Evolutionary conservation across 257 asterid genomes (phyloP), one percentile per base, ranked within the genome.

Genomic region (Hygrophila difformis): DNA sequence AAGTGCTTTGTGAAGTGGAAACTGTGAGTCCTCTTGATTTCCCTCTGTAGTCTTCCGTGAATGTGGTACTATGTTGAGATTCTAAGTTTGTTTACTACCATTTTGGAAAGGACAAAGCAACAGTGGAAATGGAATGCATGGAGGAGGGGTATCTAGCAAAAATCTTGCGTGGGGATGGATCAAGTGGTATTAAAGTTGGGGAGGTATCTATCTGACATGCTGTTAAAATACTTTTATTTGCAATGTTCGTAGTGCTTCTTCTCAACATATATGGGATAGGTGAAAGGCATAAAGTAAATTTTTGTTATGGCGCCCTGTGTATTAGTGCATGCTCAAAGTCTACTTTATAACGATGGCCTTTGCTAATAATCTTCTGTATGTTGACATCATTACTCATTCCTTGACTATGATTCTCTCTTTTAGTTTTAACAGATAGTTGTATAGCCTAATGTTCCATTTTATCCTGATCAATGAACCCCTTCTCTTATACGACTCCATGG

Each of bases 91-190:
- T n/a, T n/a, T n/a, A n/a, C n/a, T n/a, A n/a, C n/a, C n/a, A n/a
- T n/a, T n/a, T n/a, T n/a, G n/a, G n/a, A 22, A 17, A 91, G 99
- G 99, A 91, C 63, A 91, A 91, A 64, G 99, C 99, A 18, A 91
- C 99, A 0, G 99, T 91, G 18, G 99, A 91, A 67, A 82, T 91
- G 99, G 99, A 91, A 53, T 82, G 99, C 76, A 91, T 91, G 99
- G 99, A 91, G 70, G 99, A 91, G 35, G 99, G 99, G 37, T 91
- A 73, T 70, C 84, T 91, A 43, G 99, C 99, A 59, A 86, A 86
- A 72, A 91, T 91, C 47, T 12, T 91, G 51, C 82, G 55, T 0
- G 85, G 79, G n/a, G 99, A 86, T 56, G 99, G 99, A 60, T 44
- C 99, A 56, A 91, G 76, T 65, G 92, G 82, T 41, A 86, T 91